phyloP scores from a whole-genome alignment of 2,329 filamentous ascomycete genomes.

The Cordyceps pruinosa region DNA sequence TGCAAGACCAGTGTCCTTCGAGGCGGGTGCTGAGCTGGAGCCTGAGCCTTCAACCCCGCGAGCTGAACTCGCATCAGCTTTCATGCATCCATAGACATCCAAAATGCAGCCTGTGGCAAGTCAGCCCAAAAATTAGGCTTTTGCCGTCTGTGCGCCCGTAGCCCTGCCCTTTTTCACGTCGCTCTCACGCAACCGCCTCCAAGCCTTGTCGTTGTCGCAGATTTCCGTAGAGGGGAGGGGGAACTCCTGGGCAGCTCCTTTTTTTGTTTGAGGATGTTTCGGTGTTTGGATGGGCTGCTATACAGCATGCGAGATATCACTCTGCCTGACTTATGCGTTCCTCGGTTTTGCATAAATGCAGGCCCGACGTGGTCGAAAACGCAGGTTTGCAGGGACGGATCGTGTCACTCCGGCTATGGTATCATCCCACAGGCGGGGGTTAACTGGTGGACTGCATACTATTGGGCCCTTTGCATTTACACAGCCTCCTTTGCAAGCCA shows the following conservation, averaged over 20 bases:
- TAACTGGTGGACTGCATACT: neutral
- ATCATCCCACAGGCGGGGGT: conserved; percentile 5
- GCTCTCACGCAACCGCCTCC: neutral
- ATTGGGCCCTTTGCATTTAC: conserved; percentile 9
- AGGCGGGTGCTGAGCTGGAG: neutral
- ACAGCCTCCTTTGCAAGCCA: conserved; percentile 3
- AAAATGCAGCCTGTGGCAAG: neutral
- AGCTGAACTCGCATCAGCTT: neutral
- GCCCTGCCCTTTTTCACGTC: neutral
- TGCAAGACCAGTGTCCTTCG: neutral
- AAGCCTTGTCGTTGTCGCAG: neutral
- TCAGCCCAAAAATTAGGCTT: neutral
- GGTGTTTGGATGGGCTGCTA: neutral
- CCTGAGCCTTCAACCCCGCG: neutral
- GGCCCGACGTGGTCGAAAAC: neutral
- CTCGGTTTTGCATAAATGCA: neutral
- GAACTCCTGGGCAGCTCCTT: neutral
- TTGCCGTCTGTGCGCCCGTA: neutral
- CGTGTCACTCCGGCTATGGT: neutral
- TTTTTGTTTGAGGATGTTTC: neutral
- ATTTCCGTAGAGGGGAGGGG: neutral
- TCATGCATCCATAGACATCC: neutral
- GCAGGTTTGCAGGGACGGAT: neutral
- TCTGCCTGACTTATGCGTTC: neutral
- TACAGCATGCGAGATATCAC: neutral